Percentiles rank a stretch among this genome's conserved stretches.
Conservation (phyloP, 1,139 yeast species). For the Meyerozyma smithsonii region DNA sequence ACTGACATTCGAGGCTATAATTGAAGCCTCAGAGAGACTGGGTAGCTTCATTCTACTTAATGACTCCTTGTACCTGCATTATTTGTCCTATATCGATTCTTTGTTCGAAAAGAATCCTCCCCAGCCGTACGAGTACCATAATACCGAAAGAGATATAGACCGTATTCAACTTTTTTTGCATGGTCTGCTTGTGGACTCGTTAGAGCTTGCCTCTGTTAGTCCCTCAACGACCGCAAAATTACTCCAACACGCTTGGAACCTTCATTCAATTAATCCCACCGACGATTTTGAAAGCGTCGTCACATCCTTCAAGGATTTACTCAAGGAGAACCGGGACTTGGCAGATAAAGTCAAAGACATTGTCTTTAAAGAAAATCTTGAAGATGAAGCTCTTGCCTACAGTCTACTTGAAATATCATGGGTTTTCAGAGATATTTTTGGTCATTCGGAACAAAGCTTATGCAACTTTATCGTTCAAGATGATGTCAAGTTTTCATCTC, state of each 20-base stretch:
- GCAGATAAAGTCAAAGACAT: constrained; percentile 11
- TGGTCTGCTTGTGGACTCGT: constrained; percentile 7
- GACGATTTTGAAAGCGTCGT: neutral
- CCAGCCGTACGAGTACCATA: constrained; percentile 31
- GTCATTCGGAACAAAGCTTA: constrained; percentile 10
- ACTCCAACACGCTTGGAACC: constrained; percentile 21
- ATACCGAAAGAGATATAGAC: constrained; percentile 27
- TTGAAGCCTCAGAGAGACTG: constrained; percentile 7
- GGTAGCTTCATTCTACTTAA: constrained; percentile 9
- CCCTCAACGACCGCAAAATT: constrained; percentile 14
- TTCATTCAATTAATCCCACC: constrained; percentile 8
- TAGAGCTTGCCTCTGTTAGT: constrained; percentile 9
- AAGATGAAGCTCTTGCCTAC: constrained; percentile 23
- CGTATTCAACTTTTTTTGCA: constrained; percentile 22
- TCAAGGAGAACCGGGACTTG: neutral
- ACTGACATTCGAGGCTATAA: constrained; percentile 20
- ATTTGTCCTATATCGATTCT: constrained; percentile 25
- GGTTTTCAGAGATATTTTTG: constrained; percentile 7
- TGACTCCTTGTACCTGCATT: constrained; percentile 18
- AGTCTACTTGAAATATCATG: constrained; percentile 14
- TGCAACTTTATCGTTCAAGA: constrained; percentile 17
- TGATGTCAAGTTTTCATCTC: constrained; percentile 20
- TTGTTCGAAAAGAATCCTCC: constrained; percentile 27
- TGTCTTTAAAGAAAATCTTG: constrained; percentile 19
- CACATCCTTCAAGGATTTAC: neutral